Conservation (phyloP, 2,329 filamentous ascomycete genomes). For the Orbilia brochopaga region DNA sequence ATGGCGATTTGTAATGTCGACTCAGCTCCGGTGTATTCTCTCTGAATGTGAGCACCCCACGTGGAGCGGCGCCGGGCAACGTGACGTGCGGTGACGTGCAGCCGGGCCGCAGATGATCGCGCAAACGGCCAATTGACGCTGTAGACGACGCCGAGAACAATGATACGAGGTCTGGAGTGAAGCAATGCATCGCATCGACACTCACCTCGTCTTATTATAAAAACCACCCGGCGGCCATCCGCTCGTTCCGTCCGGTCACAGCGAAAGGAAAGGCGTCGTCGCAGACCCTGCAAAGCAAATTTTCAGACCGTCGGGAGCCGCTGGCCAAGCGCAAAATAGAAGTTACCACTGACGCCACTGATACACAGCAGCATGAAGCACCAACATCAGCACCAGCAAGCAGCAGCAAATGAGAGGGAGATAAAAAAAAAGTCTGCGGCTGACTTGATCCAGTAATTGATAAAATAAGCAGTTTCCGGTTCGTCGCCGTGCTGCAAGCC, state of each 20-base stretch:
- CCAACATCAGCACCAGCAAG: too few relatives aligned
- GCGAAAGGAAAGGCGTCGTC: too few relatives aligned
- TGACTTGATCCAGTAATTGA: background rate
- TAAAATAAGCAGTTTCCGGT: background rate
- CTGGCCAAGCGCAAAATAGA: slow-evolving; percentile 2
- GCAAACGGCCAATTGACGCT: background rate
- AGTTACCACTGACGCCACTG: background rate
- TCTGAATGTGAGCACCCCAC: background rate
- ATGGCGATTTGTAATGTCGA: too few relatives aligned
- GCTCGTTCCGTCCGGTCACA: too few relatives aligned
- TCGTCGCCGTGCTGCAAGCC: background rate
- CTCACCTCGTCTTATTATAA: too few relatives aligned
- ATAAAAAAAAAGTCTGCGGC: background rate
- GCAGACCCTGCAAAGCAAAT: too few relatives aligned
- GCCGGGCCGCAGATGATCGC: background rate
- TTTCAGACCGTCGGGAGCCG: slow-evolving; percentile 4
- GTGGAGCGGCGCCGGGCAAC: slow-evolving; percentile 5
- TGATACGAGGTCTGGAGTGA: too few relatives aligned
- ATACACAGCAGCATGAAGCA: background rate
- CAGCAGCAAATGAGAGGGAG: background rate
- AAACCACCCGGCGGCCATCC: too few relatives aligned
- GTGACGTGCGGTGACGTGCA: background rate
- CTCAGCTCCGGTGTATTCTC: too few relatives aligned
- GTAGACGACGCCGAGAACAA: too few relatives aligned
- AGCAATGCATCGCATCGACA: too few relatives aligned